Evolutionary conservation across 257 asterid species (phyloP).

Genomic region (Cynanchum wilfordii): DNA sequence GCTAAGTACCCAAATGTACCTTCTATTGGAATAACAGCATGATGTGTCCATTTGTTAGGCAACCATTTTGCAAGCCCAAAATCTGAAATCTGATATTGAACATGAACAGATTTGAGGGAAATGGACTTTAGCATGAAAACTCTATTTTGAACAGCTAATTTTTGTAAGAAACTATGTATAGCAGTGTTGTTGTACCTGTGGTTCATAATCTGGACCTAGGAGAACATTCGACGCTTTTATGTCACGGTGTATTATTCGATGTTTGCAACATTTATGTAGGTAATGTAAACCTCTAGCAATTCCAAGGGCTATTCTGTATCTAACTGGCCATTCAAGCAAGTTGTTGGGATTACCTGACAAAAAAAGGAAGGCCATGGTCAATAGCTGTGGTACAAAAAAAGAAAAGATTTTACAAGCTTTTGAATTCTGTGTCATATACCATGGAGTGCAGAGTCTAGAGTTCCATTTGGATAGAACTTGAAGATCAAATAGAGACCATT

Average conservation of each 20-base stretch:
- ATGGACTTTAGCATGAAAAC: neutral
- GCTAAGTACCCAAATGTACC: conserved; percentile 91
- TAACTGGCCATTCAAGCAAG: conserved; percentile 53
- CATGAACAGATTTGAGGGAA: neutral
- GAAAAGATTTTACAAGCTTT: neutral
- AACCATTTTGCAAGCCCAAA: conserved; percentile 93
- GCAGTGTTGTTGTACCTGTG: conserved; percentile 43
- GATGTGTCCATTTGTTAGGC: conserved; percentile 81
- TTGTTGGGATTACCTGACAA: conserved; percentile 36
- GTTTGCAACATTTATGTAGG: conserved; percentile 85
- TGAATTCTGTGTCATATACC: conserved; percentile 24
- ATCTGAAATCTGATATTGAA: conserved; percentile 54
- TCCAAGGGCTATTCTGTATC: conserved; percentile 66
- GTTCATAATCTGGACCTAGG: conserved; percentile 67
- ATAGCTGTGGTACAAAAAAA: neutral
- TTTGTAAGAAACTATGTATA: neutral
- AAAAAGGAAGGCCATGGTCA: neutral
- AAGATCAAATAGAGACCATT: conserved; percentile 71
- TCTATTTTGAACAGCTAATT: neutral
- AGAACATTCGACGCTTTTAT: conserved; percentile 85
- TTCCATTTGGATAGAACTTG: conserved; percentile 65
- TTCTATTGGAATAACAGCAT: conserved; percentile 66
- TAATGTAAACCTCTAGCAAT: conserved; percentile 72
- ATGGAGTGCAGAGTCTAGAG: conserved; percentile 64
- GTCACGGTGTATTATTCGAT: conserved; percentile 80